phyloP scores from a whole-genome alignment of 129 eudicot genomes.

The Calendula officinalis region DNA sequence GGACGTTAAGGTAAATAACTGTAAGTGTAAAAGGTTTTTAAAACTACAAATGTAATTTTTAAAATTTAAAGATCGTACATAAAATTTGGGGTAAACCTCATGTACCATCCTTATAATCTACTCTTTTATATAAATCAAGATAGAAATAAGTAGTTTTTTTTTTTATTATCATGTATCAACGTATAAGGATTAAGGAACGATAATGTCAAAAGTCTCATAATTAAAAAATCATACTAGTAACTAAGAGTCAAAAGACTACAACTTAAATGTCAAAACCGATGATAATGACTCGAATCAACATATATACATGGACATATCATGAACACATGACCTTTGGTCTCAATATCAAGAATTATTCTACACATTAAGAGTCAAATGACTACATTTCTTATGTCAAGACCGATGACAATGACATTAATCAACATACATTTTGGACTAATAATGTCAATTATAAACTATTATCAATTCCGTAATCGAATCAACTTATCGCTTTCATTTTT shows the following conservation, averaged over 20 bases:
- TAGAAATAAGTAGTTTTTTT: neutral
- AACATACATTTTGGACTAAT: neutral
- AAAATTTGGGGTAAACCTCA: too few species aligned
- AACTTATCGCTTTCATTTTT: too few species aligned
- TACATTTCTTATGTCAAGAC: neutral
- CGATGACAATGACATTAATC: neutral
- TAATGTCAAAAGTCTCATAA: neutral
- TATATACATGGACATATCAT: neutral
- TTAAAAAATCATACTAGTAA: neutral
- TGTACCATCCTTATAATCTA: neutral
- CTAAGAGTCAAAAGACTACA: neutral
- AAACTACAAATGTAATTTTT: too few species aligned
- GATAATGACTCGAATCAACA: neutral
- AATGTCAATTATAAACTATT: neutral
- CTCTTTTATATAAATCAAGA: neutral
- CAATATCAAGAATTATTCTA: neutral
- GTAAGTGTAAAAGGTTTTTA: too few species aligned
- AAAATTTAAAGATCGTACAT: too few species aligned
- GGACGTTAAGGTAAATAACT: too few species aligned
- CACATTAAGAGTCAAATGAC: constrained; percentile 6
- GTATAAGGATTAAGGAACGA: neutral
- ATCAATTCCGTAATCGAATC: neutral
- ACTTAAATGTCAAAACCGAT: neutral
- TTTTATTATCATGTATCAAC: neutral
- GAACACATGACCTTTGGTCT: neutral